Base-by-base conservation (phyloP, 768 basidiomycete genomes). In the Mycena polygramma region DNA sequence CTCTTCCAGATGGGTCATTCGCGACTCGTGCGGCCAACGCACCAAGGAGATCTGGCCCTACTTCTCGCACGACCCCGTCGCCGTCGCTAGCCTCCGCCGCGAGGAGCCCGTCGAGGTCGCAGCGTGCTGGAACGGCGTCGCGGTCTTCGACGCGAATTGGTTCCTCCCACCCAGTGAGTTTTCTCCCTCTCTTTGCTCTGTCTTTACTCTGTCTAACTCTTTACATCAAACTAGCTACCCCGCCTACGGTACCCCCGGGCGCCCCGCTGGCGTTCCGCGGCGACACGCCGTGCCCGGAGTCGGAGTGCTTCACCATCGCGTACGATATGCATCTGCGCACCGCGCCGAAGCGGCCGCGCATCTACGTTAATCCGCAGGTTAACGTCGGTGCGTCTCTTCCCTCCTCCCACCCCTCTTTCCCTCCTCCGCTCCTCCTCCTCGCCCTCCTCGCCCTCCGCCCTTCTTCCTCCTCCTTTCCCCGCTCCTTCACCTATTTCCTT, bases 51-150 rank as follows among this genome's bases (percentile, higher is more conserved):
- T 94, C 69, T 93, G 94, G 86, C 92, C 30, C 30, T 87, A 94
- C 75, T 80, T 87, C 13, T 79, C 87, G 35, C 90, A 89, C 15
- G 87, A 90, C 36, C 82, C 86, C 43, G 88, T 90, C 45, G 94
- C 93, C 84, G 89, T 91, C 76, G 82, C 84, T 62, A 92, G 92
- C 75, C 86, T 94, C 6, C 93, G 73, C 35, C 69, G 68, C 11
- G 70, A 75, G 41, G 65, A 65, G 26, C 73, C 93, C 9, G 81
- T 93, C 39, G 92, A 94, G 75, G 90, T 94, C 54, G 93, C 94
- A 79, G 90, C 92, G 1, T 94, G 93, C 82, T 94, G 93, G 93
- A 94, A 94, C 78, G 93, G 93, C 49, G 87, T 94, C 75, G 92
- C 93, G 49, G 83, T 92, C 20, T 85, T 94, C 63, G 93, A 94